Conservation (phyloP, 805 yeast genomes). For the Wickerhamiella cacticola region DNA sequence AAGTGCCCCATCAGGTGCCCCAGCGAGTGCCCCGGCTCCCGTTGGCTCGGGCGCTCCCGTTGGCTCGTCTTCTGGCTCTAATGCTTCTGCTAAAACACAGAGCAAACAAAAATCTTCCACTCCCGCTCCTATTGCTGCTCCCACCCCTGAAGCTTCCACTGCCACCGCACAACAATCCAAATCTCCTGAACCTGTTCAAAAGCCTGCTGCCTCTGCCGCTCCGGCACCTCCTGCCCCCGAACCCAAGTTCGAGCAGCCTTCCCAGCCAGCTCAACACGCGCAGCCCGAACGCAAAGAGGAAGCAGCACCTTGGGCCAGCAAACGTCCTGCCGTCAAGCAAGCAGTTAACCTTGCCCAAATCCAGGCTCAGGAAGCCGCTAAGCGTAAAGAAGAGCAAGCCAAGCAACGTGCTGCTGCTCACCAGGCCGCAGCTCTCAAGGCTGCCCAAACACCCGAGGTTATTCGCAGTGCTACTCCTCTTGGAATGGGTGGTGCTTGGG, state of each 20-base stretch:
- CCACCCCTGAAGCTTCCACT: constrained; percentile 3
- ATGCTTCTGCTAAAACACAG: no score
- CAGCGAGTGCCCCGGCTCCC: background rate
- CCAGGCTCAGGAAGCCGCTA: constrained; percentile 26
- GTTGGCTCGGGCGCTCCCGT: no score
- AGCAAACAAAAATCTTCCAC: no score
- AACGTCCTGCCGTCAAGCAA: constrained; percentile 14
- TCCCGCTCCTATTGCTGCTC: constrained; percentile 6
- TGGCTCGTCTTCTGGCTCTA: background rate
- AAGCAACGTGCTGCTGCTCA: background rate
- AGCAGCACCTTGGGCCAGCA: constrained; percentile 24
- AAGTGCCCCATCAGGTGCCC: background rate
- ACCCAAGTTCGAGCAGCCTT: background rate
- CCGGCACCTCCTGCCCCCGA: constrained; percentile 4
- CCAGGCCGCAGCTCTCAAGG: background rate
- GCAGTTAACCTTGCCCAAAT: constrained; percentile 26
- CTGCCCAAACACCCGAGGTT: constrained; percentile 7
- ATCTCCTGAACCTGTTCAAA: no score
- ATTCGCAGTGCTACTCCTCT: background rate
- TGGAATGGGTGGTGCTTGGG: constrained; percentile 12
- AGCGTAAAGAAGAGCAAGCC: constrained; percentile 16
- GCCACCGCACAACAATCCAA: no score
- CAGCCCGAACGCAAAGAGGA: constrained; percentile 6
- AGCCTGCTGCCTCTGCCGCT: constrained; percentile 13
- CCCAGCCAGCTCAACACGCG: background rate